Evolutionary conservation across 2,329 filamentous ascomycete genomes (phyloP).

Genomic region (Exutisphaerella laricina): DNA sequence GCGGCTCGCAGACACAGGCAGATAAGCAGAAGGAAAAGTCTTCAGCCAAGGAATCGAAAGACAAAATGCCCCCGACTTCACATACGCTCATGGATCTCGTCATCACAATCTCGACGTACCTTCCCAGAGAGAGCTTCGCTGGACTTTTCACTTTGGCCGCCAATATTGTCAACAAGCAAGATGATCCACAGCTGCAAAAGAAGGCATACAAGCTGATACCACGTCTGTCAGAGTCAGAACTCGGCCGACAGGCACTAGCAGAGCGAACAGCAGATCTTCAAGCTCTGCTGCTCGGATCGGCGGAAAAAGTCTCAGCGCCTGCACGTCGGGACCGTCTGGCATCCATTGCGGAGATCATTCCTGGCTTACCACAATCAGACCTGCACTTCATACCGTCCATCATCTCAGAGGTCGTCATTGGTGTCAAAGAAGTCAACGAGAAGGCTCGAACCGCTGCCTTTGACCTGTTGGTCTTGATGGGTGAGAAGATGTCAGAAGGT

Average conservation of each 20-base stretch:
- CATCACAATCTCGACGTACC: constrained; percentile 90
- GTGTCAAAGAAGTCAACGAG: constrained; percentile 97
- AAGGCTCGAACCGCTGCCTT: constrained; percentile 86
- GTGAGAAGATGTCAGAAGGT: constrained; percentile 70
- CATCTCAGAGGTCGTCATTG: constrained; percentile 89
- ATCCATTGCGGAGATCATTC: constrained; percentile 74
- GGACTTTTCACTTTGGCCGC: constrained; percentile 82
- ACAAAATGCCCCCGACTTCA: constrained; percentile 81
- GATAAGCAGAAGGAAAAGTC: constrained; percentile 53
- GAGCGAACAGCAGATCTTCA: constrained; percentile 76
- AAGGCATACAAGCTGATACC: constrained; percentile 99
- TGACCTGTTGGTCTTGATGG: constrained; percentile 82
- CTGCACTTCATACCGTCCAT: constrained; percentile 91
- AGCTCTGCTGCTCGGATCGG: constrained; percentile 68
- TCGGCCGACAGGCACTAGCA: constrained; percentile 67
- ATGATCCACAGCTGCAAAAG: constrained; percentile 92
- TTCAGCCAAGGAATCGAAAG: constrained; percentile 45
- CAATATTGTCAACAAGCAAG: constrained; percentile 70
- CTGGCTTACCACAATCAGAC: constrained; percentile 67
- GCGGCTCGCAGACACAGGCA: constrained; percentile 57
- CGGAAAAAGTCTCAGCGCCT: constrained; percentile 80
- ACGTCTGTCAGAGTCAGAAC: constrained; percentile 73
- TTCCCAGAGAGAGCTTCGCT: constrained; percentile 78
- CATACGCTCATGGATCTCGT: constrained; percentile 96
- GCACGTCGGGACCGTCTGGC: constrained; percentile 79